Percentiles rank a stretch among this genome's conserved stretches.
Conservation (phyloP, 176 grass and related monocot species). For the Hyparrhenia diplandra region DNA sequence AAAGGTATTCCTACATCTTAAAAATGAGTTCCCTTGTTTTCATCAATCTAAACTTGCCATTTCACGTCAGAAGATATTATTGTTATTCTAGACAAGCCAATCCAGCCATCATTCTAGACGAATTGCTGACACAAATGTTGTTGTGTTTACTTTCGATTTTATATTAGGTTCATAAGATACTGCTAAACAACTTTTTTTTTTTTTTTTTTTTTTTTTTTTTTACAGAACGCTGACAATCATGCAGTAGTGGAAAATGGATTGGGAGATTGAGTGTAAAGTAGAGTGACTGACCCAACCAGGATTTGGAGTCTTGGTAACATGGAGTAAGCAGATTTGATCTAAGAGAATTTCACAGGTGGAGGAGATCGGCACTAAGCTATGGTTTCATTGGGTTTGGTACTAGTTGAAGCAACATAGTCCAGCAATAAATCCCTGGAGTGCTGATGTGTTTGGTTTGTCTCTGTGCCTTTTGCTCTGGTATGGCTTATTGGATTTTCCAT, state of each 20-base stretch:
- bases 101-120: neutral
- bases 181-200: neutral
- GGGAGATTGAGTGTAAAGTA: neutral
- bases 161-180: neutral
- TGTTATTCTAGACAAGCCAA: neutral
- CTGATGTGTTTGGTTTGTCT: neutral
- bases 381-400: neutral
- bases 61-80: neutral
- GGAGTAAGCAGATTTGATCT: neutral
- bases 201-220: too few species aligned
- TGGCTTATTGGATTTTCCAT: neutral
- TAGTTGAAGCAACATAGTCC: neutral
- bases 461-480: neutral
- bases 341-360: neutral
- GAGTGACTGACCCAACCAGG: neutral
- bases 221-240: too few species aligned
- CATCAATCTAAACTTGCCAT: neutral
- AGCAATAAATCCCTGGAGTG: too few species aligned
- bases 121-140: neutral
- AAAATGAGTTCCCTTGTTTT: neutral
- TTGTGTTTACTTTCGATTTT: neutral
- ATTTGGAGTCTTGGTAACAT: neutral
- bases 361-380: neutral
- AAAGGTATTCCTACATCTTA: slow-evolving; percentile 32
- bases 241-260: too few species aligned